Evolutionary conservation across 2,329 filamentous ascomycete genomes (phyloP), one percentile per base, ranked within the genome.

Genomic region (Scedosporium minutisporum): DNA sequence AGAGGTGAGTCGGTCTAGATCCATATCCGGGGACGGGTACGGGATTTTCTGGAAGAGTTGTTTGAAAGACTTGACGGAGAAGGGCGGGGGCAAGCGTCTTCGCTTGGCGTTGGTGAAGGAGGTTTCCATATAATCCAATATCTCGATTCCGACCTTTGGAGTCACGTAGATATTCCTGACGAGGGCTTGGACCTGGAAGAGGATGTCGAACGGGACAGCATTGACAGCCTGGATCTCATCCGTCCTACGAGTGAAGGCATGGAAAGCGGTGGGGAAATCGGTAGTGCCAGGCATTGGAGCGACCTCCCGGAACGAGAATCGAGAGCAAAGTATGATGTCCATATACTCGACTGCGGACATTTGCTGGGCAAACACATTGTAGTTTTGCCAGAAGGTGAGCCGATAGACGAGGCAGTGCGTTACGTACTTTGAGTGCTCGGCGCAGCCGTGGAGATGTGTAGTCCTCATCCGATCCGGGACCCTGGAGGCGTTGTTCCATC

Each of bases 151-250:
- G 1, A 74, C 81, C 0, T 69, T 67, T 0, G 88, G 87, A 12
- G 83, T 75, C 1, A 91, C 75, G 62, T 82, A 84, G 23, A 82
- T 84, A 66, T 89, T 88, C 67, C 80, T 77, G 0, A 86, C 83
- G 4, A 93, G 73, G 16, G 79, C 80, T 60, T 88, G 81, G 4
- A 90, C 74, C 66, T 89, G 87, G 67, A 85, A 89, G 5, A 83
- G 75, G 1, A 87, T 68, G 0, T 73, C 70, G 65, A 86, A 90
- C 4, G 82, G 74, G 63, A 84, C 67, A 1, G 65, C 61, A 16
- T 72, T 66, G 6, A 69, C 70, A 6, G 67, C 65, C 21, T 74
- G 73, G 48, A 83, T 72, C 6, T 63, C 58, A 1, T 51, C 58
- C 67, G 77, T 68, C 60, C 67, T 66, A 61, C 63, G 62, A n/a